phyloP scores from a whole-genome alignment of 1,284 basidiomycete species.

The Heterobasidion parviporum region DNA sequence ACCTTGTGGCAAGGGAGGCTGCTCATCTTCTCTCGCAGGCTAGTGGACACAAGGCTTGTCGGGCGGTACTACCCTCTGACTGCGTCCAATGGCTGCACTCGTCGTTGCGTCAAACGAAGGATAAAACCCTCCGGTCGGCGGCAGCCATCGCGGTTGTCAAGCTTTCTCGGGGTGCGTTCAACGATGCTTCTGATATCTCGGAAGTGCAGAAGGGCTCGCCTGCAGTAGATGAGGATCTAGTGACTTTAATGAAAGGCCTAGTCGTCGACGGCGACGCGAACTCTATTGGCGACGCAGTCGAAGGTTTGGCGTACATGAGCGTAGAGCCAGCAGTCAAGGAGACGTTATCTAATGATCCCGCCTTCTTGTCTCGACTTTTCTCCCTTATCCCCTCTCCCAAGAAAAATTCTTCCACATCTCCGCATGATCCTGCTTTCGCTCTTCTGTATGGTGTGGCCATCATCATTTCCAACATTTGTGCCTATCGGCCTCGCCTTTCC shows the following conservation, averaged over 20 bases:
- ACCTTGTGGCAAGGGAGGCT: constrained; percentile 40
- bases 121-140: constrained; percentile 44
- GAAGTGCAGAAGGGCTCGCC: constrained; percentile 22
- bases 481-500: constrained; percentile 60
- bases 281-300: constrained; percentile 58
- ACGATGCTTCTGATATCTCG: constrained; percentile 33
- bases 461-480: constrained; percentile 68
- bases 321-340: constrained; percentile 61
- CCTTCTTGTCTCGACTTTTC: constrained; percentile 59
- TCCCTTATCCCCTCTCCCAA: constrained; percentile 46
- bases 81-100: constrained; percentile 54
- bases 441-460: constrained; percentile 71
- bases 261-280: constrained; percentile 34
- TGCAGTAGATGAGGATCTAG: constrained; percentile 36
- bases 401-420: constrained; percentile 16
- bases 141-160: constrained; percentile 76
- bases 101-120: constrained; percentile 39
- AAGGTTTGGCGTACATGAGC: constrained; percentile 80
- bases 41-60: constrained; percentile 62
- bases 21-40: constrained; percentile 70
- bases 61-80: constrained; percentile 49
- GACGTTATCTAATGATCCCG: constrained; percentile 41
- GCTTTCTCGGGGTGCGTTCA: constrained; percentile 48
- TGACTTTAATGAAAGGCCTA: constrained; percentile 49
- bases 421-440: constrained; percentile 32